Evolutionary conservation across 805 yeast species (phyloP).

Genomic region (Candida ulmi): DNA sequence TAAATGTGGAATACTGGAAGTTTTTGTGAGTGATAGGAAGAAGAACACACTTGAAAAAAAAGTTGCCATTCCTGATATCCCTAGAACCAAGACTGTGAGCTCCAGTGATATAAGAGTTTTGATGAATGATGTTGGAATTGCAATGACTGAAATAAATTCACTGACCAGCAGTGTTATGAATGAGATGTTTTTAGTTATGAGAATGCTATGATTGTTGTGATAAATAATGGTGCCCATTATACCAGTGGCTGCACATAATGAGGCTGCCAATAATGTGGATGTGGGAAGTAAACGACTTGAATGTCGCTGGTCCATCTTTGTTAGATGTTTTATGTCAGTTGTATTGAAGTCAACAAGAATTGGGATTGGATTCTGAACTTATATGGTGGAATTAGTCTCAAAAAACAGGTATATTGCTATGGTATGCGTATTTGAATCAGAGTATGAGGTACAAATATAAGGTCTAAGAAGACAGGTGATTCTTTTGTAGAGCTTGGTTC

Average conservation of each 20-base stretch:
- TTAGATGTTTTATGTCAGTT: background rate
- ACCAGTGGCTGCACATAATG: constrained; percentile 12
- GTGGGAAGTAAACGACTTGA: constrained; percentile 1
- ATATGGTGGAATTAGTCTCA: no score
- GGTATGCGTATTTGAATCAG: no score
- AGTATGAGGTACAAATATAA: no score
- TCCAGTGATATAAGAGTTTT: background rate
- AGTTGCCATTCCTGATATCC: constrained; percentile 7
- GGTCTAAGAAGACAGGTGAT: no score
- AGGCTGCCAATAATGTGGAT: constrained; percentile 1
- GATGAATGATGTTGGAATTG: constrained; percentile 6
- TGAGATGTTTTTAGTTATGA: background rate
- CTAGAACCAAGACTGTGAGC: background rate
- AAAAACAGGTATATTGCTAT: no score
- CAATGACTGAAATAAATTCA: constrained; percentile 7
- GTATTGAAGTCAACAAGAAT: no score
- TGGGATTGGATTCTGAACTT: background rate
- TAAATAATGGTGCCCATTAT: constrained; percentile 9
- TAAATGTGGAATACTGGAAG: background rate
- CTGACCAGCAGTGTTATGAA: constrained; percentile 8
- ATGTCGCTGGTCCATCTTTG: constrained; percentile 4
- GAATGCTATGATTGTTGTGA: background rate
- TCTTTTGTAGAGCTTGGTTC: no score
- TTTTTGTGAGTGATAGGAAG: constrained; percentile 2
- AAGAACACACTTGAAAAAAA: constrained; percentile 22